Conservation (phyloP, 2,329 filamentous ascomycete genomes). For the Cordyceps cicadae region DNA sequence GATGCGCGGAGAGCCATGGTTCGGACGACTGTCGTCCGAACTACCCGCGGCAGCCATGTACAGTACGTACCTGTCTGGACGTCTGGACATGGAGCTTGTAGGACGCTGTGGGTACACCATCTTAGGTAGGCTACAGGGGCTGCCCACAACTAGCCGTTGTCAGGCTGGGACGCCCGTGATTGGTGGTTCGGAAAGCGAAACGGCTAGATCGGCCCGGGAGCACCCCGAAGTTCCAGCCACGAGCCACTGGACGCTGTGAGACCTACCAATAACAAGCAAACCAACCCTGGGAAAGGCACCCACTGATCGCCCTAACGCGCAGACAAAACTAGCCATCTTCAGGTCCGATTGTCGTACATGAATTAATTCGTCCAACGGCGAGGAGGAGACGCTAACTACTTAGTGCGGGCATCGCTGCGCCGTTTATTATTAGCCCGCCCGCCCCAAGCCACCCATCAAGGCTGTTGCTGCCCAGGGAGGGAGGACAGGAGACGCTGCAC, state of each 20-base stretch:
- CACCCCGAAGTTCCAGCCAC: background rate
- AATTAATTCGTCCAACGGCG: background rate
- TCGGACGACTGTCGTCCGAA: background rate
- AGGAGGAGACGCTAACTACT: too few species aligned
- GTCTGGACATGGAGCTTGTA: too few species aligned
- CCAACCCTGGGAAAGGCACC: too few species aligned
- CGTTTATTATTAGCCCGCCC: background rate
- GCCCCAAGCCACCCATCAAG: background rate
- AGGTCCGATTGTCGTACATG: too few species aligned
- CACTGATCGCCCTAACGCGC: too few species aligned
- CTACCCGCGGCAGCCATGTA: too few species aligned
- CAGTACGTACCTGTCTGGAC: background rate
- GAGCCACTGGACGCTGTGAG: too few species aligned
- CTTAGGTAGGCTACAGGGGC: background rate
- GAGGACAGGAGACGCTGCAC: background rate
- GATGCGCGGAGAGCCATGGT: background rate
- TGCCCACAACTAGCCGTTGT: background rate
- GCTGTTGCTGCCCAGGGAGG: background rate
- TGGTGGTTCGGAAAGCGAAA: conserved; percentile 2
- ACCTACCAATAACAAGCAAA: too few species aligned
- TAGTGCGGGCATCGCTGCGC: background rate
- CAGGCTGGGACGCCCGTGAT: background rate
- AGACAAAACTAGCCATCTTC: too few species aligned
- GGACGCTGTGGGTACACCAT: background rate
- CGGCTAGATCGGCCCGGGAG: background rate